Evolutionary conservation across 2,329 filamentous ascomycete genomes (phyloP), one percentile per base, ranked within the genome.

Genomic region (Lecanicillium sp.): DNA sequence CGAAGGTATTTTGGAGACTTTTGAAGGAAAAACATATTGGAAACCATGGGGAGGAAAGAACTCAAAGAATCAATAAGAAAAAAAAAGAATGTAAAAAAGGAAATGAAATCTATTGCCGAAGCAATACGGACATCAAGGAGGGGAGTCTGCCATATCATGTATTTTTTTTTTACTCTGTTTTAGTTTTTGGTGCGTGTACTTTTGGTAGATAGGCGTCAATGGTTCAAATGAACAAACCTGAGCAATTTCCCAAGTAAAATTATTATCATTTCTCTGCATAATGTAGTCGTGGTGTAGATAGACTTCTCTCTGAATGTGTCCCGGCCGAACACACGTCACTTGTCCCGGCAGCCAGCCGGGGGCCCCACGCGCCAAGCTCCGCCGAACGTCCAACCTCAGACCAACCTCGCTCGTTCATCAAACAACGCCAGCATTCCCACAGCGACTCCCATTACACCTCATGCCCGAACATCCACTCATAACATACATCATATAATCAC

Each of bases 11-110:
- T n/a, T n/a, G n/a, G n/a, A n/a, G n/a, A n/a, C n/a, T 17, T 43
- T 24, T n/a, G 8, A 29, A 29, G 12, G 26, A 29, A 29, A 12
- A 29, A 15, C 8, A 56, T 52, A 54, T 53, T 41, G 59, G 29
- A n/a, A n/a, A n/a, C n/a, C n/a, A n/a, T n/a, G n/a, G n/a, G n/a
- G n/a, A n/a, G n/a, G 41, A 33, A 35, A 58, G 37, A 23, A 3
- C 20, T 23, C 8, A 26, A 26, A 26, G 45, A 12, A 29, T 29
- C n/a, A n/a, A n/a, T 29, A 7, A 29, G 26, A 12, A 12, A 29
- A 29, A 29, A 15, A 6, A 14, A 37, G 42, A 44, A 21, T 44
- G 32, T 37, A 32, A 39, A 4, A 44, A 33, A 44, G 27, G 29
- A 47, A 12, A 41, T 35, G 43, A 38, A 35, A 39, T 39, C n/a